Evolutionary conservation across 2,329 filamentous ascomycete species (phyloP), one percentile per base, ranked within the genome.

Genomic region (Eutypella sp.): DNA sequence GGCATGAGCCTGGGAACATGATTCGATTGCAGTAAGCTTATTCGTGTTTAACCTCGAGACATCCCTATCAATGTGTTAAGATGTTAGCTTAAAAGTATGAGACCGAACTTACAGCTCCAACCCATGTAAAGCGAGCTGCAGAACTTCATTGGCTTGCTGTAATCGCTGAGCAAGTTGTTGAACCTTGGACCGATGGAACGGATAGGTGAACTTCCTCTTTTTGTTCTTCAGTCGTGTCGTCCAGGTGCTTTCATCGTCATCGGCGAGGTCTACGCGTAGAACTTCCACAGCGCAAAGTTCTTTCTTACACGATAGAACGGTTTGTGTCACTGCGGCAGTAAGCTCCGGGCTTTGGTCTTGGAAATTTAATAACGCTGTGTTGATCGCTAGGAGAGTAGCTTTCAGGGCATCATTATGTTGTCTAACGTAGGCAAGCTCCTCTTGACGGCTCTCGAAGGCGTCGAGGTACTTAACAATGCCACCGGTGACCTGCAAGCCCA

Each of bases 121-220:
- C 3, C 46, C 46, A 25, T 6, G 25, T 20, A 47, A 3, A 11
- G 38, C 22, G 1, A 47, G 39, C 31, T 47, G 42, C 11, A 47
- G 9, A 2, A 42, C 11, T 19, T 33, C 22, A 27, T 47, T 47
- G 4, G 42, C 33, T 11, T 29, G 24, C 19, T 42, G 41, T 10
- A 47, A 25, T 16, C 46, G 27, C 22, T 41, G 37, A 29, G 18
- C 18, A 19, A 47, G 25, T 20, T 45, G 46, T 22, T 47, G 42
- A 9, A 45, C 37, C 16, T 47, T 47, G 2, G 42, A 8, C 3
- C 39, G 36, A 16, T 45, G 24, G 24, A 47, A 47, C 8, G 11
- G 24, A 20, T 47, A 47, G 7, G 34, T 40, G 6, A 47, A 29
- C 18, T 42, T 45, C 25, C 40, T 45, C 15, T 39, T 41, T 16